phyloP scores from a whole-genome alignment of 352 stramenopile species.

The Blastocystis sp. region DNA sequence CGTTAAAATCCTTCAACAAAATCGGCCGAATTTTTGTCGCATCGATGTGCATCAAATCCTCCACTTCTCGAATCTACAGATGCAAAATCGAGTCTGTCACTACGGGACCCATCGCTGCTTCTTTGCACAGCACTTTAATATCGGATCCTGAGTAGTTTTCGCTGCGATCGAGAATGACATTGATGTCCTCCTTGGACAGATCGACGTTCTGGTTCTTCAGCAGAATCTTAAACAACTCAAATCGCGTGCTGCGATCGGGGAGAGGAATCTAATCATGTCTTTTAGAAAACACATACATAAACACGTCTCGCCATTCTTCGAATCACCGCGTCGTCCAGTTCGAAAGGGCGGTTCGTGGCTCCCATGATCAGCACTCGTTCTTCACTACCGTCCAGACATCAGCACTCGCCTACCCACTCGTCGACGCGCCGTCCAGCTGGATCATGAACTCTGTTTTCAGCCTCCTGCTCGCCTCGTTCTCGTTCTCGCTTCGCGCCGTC shows the following conservation, averaged over 20 bases:
- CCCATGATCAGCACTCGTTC: constrained; percentile 79
- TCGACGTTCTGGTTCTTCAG: constrained; percentile 52
- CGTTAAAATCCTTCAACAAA: constrained; percentile 29
- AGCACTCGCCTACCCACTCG: constrained; percentile 65
- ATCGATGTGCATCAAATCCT: constrained; percentile 31
- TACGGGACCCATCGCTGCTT: constrained; percentile 41
- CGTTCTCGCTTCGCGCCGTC: constrained; percentile 65
- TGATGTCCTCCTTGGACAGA: constrained; percentile 23
- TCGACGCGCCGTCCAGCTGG: constrained; percentile 74
- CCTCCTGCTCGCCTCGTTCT: constrained; percentile 76
- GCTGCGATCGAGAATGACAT: neutral
- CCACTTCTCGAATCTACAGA: constrained; percentile 32
- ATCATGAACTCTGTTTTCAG: constrained; percentile 85
- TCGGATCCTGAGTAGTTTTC: constrained; percentile 37
- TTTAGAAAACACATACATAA: constrained; percentile 70
- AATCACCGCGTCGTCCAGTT: constrained; percentile 78
- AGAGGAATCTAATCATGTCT: constrained; percentile 6
- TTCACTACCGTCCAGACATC: neutral
- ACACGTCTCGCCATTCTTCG: constrained; percentile 77
- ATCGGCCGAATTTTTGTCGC: constrained; percentile 22
- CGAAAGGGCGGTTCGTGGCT: constrained; percentile 76
- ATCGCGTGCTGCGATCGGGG: constrained; percentile 27
- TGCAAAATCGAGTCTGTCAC: neutral
- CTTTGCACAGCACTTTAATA: constrained; percentile 56
- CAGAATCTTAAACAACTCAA: constrained; percentile 45